Conservation (phyloP, 805 yeast species). For the Teunomyces stri region DNA sequence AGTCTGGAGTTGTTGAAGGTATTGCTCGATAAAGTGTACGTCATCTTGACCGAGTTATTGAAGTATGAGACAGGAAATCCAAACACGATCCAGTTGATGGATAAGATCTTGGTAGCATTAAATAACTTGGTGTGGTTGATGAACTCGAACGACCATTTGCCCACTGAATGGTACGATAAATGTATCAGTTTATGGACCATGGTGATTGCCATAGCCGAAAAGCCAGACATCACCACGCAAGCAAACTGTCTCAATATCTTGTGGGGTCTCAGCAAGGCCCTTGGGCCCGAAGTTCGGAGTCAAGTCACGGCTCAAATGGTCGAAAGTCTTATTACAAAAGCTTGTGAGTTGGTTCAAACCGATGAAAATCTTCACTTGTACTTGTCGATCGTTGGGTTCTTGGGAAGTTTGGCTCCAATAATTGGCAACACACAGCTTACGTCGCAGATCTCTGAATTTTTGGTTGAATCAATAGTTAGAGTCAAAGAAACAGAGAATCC, state of each 20-base stretch:
- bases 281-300: slow-evolving; percentile 32
- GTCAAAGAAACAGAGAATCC: slow-evolving; percentile 9
- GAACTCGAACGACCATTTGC: slow-evolving; percentile 28
- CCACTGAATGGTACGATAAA: slow-evolving; percentile 38
- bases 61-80: slow-evolving; percentile 30
- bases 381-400: slow-evolving; percentile 48
- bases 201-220: slow-evolving; percentile 10
- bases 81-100: slow-evolving; percentile 37
- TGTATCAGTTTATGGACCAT: slow-evolving; percentile 31
- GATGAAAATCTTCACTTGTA: slow-evolving; percentile 10
- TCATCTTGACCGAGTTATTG: slow-evolving; percentile 38
- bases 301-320: slow-evolving; percentile 27
- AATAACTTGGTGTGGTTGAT: slow-evolving; percentile 71
- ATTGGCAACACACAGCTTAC: slow-evolving; percentile 47
- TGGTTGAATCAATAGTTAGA: slow-evolving; percentile 11
- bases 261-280: slow-evolving; percentile 38
- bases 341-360: neutral
- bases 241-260: slow-evolving; percentile 33
- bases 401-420: slow-evolving; percentile 48
- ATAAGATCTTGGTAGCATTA: slow-evolving; percentile 60
- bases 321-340: slow-evolving; percentile 19
- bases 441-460: slow-evolving; percentile 36
- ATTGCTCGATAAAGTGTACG: slow-evolving; percentile 22
- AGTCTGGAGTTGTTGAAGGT: slow-evolving; percentile 15
- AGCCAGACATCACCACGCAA: slow-evolving; percentile 22